phyloP scores from a whole-genome alignment of 192 early-diverging fungal genomes.

The Chytriomyces sp. region DNA sequence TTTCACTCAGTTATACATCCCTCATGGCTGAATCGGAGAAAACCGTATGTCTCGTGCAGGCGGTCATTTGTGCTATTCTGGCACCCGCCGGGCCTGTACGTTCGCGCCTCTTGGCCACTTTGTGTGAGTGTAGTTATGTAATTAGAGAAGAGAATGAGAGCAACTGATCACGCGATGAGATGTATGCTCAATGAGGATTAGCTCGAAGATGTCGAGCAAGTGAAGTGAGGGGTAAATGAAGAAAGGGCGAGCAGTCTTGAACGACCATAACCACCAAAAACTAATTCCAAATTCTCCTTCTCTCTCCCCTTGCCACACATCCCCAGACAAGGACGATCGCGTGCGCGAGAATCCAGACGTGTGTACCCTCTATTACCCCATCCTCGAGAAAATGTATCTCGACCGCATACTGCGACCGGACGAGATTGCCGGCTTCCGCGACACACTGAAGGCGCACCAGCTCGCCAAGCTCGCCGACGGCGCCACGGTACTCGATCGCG shows the following conservation, averaged over 20 bases:
- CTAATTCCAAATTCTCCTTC: no score
- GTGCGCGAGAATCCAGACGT: constrained; percentile 69
- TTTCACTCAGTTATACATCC: constrained; percentile 75
- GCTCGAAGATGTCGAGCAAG: no score
- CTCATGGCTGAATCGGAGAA: constrained; percentile 66
- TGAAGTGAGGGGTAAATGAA: no score
- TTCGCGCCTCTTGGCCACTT: constrained; percentile 79
- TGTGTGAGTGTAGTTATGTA: constrained; percentile 44
- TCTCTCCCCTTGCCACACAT: neutral
- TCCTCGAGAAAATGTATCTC: constrained; percentile 96
- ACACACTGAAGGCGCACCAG: constrained; percentile 76
- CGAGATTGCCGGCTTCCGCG: constrained; percentile 80
- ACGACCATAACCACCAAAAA: no score
- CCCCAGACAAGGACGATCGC: constrained; percentile 80
- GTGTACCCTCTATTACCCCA: constrained; percentile 40
- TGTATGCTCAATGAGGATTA: no score
- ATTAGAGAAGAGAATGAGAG: neutral
- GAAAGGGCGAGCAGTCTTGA: no score
- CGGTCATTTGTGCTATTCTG: constrained; percentile 89
- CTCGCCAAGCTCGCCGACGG: constrained; percentile 69
- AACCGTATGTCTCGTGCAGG: constrained; percentile 49
- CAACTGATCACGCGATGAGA: no score
- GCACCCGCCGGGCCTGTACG: constrained; percentile 90
- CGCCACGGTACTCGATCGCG: constrained; percentile 83
- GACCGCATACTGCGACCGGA: constrained; percentile 77